phyloP scores from a whole-genome alignment of 2,329 filamentous ascomycete species.

The Diplodia intermedia region DNA sequence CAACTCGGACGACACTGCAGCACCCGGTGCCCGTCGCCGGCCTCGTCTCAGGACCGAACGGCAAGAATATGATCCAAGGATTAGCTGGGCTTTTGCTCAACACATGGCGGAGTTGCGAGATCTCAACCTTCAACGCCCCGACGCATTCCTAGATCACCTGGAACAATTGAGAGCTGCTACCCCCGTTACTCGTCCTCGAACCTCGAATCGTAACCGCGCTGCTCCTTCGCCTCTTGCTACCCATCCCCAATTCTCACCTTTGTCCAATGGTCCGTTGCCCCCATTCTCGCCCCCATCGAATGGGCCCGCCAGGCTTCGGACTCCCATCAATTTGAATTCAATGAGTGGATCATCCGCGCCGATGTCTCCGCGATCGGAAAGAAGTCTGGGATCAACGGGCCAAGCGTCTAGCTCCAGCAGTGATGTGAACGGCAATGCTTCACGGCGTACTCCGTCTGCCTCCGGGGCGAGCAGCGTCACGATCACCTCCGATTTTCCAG shows the following conservation, averaged over 20 bases:
- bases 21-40: constrained; percentile 40
- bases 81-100: constrained; percentile 52
- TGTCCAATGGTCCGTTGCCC: constrained; percentile 35
- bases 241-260: constrained; percentile 46
- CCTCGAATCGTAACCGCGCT: constrained; percentile 47
- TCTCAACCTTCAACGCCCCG: constrained; percentile 43
- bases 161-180: constrained; percentile 48
- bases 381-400: constrained; percentile 45
- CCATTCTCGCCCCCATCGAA: constrained; percentile 37
- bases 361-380: constrained; percentile 31
- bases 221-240: constrained; percentile 36
- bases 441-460: constrained; percentile 15
- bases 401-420: constrained; percentile 39
- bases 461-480: constrained; percentile 17
- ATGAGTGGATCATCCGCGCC: constrained; percentile 33
- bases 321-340: constrained; percentile 43
- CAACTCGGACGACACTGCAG: constrained; percentile 48
- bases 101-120: constrained; percentile 47
- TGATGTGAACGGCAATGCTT: constrained; percentile 1
- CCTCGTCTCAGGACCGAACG: constrained; percentile 39
- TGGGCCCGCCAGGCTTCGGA: constrained; percentile 42
- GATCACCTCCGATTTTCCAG: constrained; percentile 6
- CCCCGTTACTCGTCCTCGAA: constrained; percentile 49
- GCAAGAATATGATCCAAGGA: constrained; percentile 50
- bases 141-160: constrained; percentile 43